Evolutionary conservation across 1,284 basidiomycete species (phyloP).

Genomic region (Inonotus obliquus): DNA sequence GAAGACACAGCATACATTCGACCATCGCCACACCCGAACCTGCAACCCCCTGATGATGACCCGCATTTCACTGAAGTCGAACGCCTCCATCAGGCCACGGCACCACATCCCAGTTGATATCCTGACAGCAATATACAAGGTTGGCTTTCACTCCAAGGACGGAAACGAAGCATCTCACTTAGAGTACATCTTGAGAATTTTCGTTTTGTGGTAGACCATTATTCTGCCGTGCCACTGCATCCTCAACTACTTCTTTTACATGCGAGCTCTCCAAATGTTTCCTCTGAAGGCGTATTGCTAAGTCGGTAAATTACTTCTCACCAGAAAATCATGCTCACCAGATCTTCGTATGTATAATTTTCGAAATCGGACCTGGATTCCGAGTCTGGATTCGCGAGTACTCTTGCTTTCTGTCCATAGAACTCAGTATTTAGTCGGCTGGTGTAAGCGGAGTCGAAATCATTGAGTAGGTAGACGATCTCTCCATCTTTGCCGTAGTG

Average conservation of each 20-base stretch:
- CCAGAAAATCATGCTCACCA: neutral
- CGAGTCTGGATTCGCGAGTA: neutral
- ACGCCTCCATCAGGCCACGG: constrained; percentile 23
- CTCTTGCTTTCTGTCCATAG: neutral
- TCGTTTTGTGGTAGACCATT: too few species aligned
- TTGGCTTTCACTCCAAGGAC: too few species aligned
- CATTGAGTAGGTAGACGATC: neutral
- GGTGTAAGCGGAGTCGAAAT: neutral
- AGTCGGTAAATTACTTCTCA: neutral
- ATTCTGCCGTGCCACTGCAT: too few species aligned
- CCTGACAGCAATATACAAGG: too few species aligned
- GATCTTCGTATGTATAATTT: neutral
- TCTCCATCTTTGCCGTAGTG: neutral
- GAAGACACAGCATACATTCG: too few species aligned
- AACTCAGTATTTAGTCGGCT: neutral
- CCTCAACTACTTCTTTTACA: too few species aligned
- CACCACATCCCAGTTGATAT: too few species aligned
- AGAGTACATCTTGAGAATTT: too few species aligned
- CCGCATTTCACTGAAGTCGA: constrained; percentile 20
- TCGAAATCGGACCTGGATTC: neutral
- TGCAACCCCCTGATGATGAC: constrained; percentile 30
- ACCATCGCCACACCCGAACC: constrained; percentile 29
- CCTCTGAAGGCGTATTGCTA: neutral
- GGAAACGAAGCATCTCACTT: too few species aligned
- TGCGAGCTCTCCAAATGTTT: neutral